Evolutionary conservation across 768 basidiomycete genomes (phyloP), one percentile per base, ranked within the genome.

Genomic region (Agaricus sinodeliciosus): DNA sequence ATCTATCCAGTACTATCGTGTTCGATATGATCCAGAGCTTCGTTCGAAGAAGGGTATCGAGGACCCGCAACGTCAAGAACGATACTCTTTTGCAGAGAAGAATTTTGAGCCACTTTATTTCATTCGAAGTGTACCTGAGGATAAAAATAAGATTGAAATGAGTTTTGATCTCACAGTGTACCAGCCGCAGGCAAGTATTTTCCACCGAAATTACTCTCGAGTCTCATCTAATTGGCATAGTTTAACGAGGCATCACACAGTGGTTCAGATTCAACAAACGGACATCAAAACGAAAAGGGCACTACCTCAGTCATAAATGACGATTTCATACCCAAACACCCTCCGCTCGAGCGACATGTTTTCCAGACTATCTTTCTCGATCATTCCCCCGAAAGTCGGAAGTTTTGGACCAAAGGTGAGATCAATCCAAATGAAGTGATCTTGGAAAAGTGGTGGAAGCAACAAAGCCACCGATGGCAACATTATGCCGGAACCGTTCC

Each of bases 311-410:
- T 9, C n/a, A 7, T n/a, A 4, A 22, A 48, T 13, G 35, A 34
- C 25, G 48, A 48, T 11, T 6, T 12, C 16, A 12, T 9, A n/a
- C 18, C 26, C 4, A 45, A 48, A 26, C 13, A 36, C 34, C 68
- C 67, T n/a, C 67, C 69, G 1, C 59, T 72, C 13, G 63, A 67
- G n/a, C 57, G 62, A 43, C 75, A 76, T 54, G 69, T 78, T n/a
- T 78, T 76, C 59, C 75, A 77, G 60, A 76, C 76, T 2, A 75
- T 78, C 51, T 77, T 77, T 57, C 67, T 77, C 9, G 72, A 77
- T 56, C 67, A 66, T 34, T 69, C 72, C 27, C 59, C 60, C 3
- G 69, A 68, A 9, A 72, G 69, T 16, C 59, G 65, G 39, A 46
- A 67, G 15, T 60, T 73, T 34, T 78, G 75, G 75, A 74, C 72